phyloP scores from a whole-genome alignment of 352 stramenopile species.

The Discostella stelligera region DNA sequence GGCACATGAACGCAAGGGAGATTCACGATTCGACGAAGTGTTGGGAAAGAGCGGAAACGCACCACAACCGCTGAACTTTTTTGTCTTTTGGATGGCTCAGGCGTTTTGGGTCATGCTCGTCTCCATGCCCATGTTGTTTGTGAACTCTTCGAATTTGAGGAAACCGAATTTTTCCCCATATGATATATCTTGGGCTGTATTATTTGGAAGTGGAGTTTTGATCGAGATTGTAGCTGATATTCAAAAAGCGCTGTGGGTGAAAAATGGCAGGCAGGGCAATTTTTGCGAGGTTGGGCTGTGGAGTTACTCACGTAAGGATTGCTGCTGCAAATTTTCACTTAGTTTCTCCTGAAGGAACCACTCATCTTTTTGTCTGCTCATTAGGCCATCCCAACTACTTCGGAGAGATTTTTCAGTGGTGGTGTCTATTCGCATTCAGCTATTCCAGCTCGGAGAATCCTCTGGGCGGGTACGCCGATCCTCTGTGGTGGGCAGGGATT shows the following conservation, averaged over 20 bases:
- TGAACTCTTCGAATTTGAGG: slow-evolving; percentile 44
- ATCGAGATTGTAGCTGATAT: slow-evolving; percentile 70
- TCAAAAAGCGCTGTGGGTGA: slow-evolving; percentile 62
- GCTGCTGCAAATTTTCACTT: not conserved
- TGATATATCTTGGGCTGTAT: slow-evolving; percentile 46
- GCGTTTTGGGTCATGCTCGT: slow-evolving; percentile 66
- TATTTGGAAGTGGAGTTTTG: slow-evolving; percentile 46
- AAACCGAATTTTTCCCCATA: slow-evolving; percentile 39
- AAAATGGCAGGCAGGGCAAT: slow-evolving; percentile 47
- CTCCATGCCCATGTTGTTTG: slow-evolving; percentile 63
- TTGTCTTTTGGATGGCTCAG: slow-evolving; percentile 70
- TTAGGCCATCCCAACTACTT: slow-evolving; percentile 70
- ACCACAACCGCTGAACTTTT: slow-evolving; percentile 39
- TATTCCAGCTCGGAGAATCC: slow-evolving; percentile 44
- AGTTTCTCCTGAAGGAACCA: not conserved
- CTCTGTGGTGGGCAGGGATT: slow-evolving; percentile 52
- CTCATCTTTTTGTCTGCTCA: not conserved
- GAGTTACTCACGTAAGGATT: slow-evolving; percentile 47
- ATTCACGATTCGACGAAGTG: slow-evolving; percentile 68
- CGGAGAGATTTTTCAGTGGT: slow-evolving; percentile 76
- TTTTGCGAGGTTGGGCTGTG: slow-evolving; percentile 59
- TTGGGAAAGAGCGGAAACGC: slow-evolving; percentile 41
- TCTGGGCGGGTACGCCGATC: slow-evolving; percentile 35
- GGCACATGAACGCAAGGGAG: slow-evolving; percentile 62
- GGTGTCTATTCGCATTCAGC: slow-evolving; percentile 52